These are phyloP conservation scores for Garcia nutans DNA, from an alignment of 345 rosid genomes.

Conservation along the genomic window DNA sequence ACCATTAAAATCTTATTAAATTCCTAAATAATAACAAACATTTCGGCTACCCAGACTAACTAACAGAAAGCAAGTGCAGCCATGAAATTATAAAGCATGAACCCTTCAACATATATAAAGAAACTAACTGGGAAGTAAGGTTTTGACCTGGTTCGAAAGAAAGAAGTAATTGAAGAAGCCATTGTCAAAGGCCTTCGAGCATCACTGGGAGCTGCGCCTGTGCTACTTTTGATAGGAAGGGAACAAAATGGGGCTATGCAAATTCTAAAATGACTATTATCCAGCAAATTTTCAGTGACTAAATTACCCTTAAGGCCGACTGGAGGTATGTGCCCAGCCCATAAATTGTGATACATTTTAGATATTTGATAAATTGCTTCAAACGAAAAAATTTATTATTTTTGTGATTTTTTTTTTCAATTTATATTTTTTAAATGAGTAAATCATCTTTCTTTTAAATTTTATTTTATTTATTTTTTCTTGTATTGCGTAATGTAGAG, in stretches of 20 bases:
- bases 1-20: neutral
- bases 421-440: too few relatives aligned
- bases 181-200: slow-evolving; percentile 36
- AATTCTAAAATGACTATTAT: slow-evolving; percentile 2
- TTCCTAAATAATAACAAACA: neutral
- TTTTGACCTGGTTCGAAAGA: slow-evolving; percentile 61
- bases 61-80: neutral
- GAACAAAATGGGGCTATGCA: neutral
- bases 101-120: neutral
- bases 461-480: too few relatives aligned
- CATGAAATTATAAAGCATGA: neutral
- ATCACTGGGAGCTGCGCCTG: slow-evolving; percentile 12
- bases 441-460: too few relatives aligned
- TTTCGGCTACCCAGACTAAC: neutral
- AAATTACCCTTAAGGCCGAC: neutral
- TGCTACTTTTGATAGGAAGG: neutral
- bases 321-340: too few relatives aligned
- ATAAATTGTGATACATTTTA: too few relatives aligned
- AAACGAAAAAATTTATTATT: too few relatives aligned
- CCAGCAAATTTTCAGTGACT: neutral
- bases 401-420: too few relatives aligned
- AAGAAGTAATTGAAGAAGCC: slow-evolving; percentile 64
- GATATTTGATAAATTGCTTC: too few relatives aligned
- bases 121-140: neutral
- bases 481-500: too few relatives aligned